Conservation (phyloP, 495 filamentous ascomycete genomes). For the Podospora tetraspora region DNA sequence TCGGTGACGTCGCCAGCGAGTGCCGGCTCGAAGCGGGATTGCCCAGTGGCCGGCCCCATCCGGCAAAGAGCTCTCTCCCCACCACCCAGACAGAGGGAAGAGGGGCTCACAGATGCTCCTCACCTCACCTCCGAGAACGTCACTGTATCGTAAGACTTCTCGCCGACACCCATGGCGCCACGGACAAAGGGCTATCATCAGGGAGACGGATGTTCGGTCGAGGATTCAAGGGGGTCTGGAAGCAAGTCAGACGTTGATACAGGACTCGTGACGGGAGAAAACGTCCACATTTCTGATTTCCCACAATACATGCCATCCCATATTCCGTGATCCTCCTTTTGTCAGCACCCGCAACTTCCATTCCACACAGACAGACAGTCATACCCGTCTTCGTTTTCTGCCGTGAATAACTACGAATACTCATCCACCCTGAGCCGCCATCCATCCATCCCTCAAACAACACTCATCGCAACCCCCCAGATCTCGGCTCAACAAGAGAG, state of each 20-base stretch:
- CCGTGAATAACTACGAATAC: not conserved
- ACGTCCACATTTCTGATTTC: not conserved
- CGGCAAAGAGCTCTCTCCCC: not conserved
- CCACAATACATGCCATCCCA: not conserved
- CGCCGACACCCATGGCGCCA: not conserved
- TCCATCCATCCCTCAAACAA: not conserved
- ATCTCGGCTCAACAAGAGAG: too few relatives aligned
- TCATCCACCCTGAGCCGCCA: not conserved
- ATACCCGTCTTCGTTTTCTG: too few relatives aligned
- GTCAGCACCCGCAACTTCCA: not conserved
- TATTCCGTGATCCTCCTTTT: not conserved
- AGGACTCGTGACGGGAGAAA: not conserved
- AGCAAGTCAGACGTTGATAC: not conserved
- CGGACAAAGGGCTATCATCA: constrained; percentile 2
- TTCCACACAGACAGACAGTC: not conserved
- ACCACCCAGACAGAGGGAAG: not conserved
- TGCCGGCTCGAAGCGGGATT: not conserved
- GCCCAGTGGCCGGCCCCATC: not conserved
- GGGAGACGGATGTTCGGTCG: not conserved
- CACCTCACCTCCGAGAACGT: constrained; percentile 10
- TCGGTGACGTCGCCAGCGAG: not conserved
- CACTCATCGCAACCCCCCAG: not conserved
- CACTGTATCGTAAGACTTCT: constrained; percentile 15
- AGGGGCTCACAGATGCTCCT: not conserved
- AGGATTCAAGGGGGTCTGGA: not conserved